These are phyloP conservation scores for Selenicereus undatus DNA, from an alignment of 148 eudicot species.

Conservation along the genomic window DNA sequence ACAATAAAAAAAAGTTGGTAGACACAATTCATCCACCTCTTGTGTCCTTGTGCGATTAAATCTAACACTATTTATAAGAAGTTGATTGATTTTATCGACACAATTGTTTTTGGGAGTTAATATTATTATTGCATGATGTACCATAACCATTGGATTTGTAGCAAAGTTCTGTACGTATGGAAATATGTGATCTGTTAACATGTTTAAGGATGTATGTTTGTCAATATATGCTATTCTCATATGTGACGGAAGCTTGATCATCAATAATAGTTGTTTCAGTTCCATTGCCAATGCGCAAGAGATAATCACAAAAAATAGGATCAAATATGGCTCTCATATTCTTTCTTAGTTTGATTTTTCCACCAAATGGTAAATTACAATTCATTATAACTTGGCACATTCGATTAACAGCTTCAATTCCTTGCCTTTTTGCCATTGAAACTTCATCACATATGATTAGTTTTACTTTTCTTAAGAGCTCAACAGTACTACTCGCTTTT, in stretches of 20 bases:
- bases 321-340: conserved; percentile 3
- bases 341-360: background rate
- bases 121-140: background rate
- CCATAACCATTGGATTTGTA: background rate
- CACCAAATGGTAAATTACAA: background rate
- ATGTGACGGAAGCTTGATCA: background rate
- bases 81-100: background rate
- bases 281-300: background rate
- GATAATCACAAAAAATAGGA: background rate
- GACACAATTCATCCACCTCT: too few species aligned
- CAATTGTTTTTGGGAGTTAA: background rate
- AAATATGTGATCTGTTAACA: background rate
- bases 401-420: background rate
- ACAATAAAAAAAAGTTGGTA: too few species aligned
- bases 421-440: background rate
- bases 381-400: background rate
- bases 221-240: background rate
- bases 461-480: background rate
- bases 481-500: background rate
- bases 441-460: background rate
- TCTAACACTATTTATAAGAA: background rate
- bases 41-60: too few species aligned
- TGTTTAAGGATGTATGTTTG: background rate
- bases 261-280: background rate
- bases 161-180: background rate